These are phyloP conservation scores for Linderniella brevidens DNA, from an alignment of 257 asterid genomes.

Conservation along the genomic window DNA sequence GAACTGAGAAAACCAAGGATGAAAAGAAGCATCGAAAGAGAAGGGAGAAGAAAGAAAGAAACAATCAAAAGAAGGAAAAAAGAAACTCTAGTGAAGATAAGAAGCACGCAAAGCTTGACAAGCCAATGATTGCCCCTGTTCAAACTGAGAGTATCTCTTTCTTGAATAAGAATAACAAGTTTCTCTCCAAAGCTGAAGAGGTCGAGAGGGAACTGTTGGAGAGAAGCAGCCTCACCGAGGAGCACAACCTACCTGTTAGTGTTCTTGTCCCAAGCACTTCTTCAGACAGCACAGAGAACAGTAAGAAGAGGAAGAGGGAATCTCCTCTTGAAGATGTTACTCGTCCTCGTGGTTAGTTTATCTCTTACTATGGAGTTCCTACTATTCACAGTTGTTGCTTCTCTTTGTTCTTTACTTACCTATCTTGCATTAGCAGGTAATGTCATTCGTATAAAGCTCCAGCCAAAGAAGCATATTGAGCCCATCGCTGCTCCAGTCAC, in stretches of 20 bases:
- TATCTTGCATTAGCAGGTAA: slow-evolving; percentile 21
- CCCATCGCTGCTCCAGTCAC: background rate
- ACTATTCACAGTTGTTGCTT: background rate
- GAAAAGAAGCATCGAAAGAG: slow-evolving; percentile 17
- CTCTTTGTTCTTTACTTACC: background rate
- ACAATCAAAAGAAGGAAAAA: background rate
- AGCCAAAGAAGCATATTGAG: slow-evolving; percentile 21
- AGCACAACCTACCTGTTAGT: background rate
- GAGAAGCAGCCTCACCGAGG: slow-evolving; percentile 4
- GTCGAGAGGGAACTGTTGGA: background rate
- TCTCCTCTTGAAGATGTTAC: background rate
- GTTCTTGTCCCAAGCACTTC: background rate
- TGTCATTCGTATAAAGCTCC: slow-evolving; percentile 31
- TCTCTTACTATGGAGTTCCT: background rate
- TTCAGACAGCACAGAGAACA: slow-evolving; percentile 5
- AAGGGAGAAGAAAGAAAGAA: slow-evolving; percentile 4
- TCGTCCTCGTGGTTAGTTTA: background rate
- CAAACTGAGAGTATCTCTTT: background rate
- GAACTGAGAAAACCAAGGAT: slow-evolving; percentile 27
- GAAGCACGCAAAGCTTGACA: background rate
- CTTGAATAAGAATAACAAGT: background rate
- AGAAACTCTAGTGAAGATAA: background rate
- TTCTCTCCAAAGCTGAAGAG: background rate
- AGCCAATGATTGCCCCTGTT: background rate
- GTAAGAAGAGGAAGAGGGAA: slow-evolving; percentile 6